These are phyloP conservation scores for Penicillium taxi DNA, from an alignment of 495 filamentous ascomycete species.

Conservation along the genomic window DNA sequence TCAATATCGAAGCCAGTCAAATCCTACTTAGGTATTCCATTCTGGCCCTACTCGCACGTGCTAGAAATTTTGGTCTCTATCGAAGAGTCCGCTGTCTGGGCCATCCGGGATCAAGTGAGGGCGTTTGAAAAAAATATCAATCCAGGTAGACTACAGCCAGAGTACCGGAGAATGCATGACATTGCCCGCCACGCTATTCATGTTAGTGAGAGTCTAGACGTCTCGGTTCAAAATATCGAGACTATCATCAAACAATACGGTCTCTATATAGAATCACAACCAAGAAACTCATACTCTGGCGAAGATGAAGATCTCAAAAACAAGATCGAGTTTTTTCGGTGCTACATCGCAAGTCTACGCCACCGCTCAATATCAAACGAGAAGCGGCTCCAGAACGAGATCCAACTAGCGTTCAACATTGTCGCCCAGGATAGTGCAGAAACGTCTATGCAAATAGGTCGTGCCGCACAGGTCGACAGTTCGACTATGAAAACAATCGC, in stretches of 20 bases:
- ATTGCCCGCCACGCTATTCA: conserved; percentile 43
- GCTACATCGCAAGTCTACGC: conserved; percentile 27
- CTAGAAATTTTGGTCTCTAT: conserved; percentile 11
- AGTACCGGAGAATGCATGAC: conserved; percentile 38
- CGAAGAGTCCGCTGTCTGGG: conserved; percentile 21
- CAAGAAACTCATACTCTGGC: background rate
- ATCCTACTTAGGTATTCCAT: conserved; percentile 12
- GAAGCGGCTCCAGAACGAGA: conserved; percentile 37
- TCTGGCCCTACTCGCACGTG: conserved; percentile 14
- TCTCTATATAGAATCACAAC: background rate
- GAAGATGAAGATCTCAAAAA: background rate
- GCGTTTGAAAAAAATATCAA: conserved; percentile 12
- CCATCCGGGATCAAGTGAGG: conserved; percentile 18
- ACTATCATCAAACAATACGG: conserved; percentile 28
- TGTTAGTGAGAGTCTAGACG: conserved; percentile 36
- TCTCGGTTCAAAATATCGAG: conserved; percentile 27
- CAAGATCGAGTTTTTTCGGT: conserved; percentile 6
- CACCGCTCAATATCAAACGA: conserved; percentile 33
- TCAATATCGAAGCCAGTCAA: background rate
- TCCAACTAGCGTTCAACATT: conserved; percentile 30
- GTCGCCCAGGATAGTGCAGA: conserved; percentile 31
- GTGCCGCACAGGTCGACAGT: conserved; percentile 30
- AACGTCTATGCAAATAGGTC: conserved; percentile 26
- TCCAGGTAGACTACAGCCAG: conserved; percentile 8
- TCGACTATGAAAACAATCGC: conserved; percentile 28